These are phyloP conservation scores for Murraya koenigii DNA, from an alignment of 345 rosid genomes.

Conservation along the genomic window DNA sequence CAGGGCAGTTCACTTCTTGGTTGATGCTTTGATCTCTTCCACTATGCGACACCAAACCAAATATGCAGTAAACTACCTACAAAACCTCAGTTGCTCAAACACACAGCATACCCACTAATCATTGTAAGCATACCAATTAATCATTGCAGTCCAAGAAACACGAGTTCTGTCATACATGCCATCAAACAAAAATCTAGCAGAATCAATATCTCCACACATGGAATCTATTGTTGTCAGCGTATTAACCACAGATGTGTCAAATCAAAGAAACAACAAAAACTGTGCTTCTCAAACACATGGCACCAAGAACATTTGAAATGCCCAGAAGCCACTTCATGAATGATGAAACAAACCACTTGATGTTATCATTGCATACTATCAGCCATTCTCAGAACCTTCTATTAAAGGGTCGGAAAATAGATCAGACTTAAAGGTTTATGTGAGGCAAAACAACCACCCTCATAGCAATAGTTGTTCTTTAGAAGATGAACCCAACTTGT, in stretches of 20 bases:
- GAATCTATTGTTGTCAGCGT: conserved; percentile 66
- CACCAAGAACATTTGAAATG: background rate
- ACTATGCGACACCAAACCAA: no score
- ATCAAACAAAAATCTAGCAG: conserved; percentile 58
- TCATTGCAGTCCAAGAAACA: conserved; percentile 86
- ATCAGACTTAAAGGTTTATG: background rate
- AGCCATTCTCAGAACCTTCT: background rate
- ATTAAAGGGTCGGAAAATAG: no score
- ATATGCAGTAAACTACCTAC: no score
- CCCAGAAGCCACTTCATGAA: background rate
- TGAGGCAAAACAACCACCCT: background rate
- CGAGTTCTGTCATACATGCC: conserved; percentile 38
- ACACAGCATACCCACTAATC: no score
- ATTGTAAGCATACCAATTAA: conserved; percentile 51
- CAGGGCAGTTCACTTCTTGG: conserved; percentile 45
- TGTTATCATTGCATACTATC: background rate
- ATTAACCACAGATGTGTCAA: conserved; percentile 37
- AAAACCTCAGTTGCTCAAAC: no score
- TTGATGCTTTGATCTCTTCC: conserved; percentile 28
- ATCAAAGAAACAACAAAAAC: conserved; percentile 35
- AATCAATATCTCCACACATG: conserved; percentile 40
- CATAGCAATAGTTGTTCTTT: background rate
- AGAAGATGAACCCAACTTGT: background rate
- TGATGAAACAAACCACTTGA: background rate
- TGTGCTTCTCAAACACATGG: no score